Base-by-base conservation (phyloP, 2,329 filamentous ascomycete genomes). In the Sphaerulina populicola region DNA sequence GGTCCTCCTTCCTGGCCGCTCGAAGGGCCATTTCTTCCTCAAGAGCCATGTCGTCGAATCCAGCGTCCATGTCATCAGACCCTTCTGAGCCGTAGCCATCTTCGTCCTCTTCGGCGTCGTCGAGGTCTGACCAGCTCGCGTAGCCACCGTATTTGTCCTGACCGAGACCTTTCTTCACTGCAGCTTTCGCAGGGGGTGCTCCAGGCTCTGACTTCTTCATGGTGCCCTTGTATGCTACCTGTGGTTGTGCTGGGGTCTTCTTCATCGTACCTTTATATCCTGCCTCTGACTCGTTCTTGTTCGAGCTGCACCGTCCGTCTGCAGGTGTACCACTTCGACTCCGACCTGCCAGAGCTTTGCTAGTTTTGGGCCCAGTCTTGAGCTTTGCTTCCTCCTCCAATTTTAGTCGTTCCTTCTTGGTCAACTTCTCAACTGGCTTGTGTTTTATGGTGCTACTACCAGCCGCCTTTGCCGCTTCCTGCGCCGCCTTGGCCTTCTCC, bases 11-110 rank as follows among this genome's bases (percentile, higher is more conserved):
- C 40, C 78, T 78, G 21, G 85, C 86, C 49, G 77, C 73, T 29
- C 72, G 68, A 53, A 83, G 77, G 2, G 85, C 83, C 44, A 71
- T 64, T 42, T 74, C 71, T 65, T 91, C 86, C 66, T 91, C 86
- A 33, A 77, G 70, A 55, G 88, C 83, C 38, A 90, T 79, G 59
- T 90, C 86, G 54, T 82, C 83, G 39, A 85, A 67, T 21, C 85
- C 85, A 3, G 83, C 72, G 54, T 88, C 84, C 47, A 89, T 85
- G 53, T 82, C 82, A 14, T 56, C 56, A 7, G 56, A 58, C 35
- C 84, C 66, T 31, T 84, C 85, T 2, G 84, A 86, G 66, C 89
- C 85, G 83, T 89, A 89, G 60, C 88, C 86, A 5, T 83, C 85
- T 5, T 66, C 80, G 49, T 85, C 84, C 30, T 85, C 81, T 2